Percentiles rank a stretch among this genome's conserved stretches.
phyloP scores from a whole-genome alignment of 495 filamentous ascomycete species.

The Neurospora sp. region DNA sequence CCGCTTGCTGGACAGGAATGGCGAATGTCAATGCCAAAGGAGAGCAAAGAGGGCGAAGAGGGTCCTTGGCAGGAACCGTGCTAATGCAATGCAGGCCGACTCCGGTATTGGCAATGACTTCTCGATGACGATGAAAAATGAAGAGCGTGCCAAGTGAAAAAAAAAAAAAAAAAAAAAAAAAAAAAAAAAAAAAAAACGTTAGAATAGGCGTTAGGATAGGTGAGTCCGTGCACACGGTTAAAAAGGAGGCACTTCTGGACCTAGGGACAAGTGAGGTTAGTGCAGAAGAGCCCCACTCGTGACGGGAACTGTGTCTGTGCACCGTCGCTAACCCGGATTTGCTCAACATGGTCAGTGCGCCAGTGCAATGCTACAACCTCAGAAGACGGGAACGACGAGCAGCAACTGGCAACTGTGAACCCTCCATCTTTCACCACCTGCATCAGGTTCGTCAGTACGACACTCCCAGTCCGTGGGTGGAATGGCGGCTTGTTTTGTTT shows the following conservation, averaged over 20 bases:
- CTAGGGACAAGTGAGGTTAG: background rate
- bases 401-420: background rate
- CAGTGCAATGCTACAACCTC: background rate
- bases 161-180: background rate
- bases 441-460: background rate
- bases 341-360: background rate
- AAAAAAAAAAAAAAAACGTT: background rate
- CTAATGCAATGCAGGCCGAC: background rate
- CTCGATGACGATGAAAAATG: background rate
- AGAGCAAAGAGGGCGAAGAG: background rate
- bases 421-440: background rate
- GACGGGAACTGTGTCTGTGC: background rate
- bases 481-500: background rate
- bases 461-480: background rate
- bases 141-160: background rate
- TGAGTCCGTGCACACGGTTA: background rate
- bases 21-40: background rate
- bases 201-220: background rate
- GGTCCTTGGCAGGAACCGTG: background rate
- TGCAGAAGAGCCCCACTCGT: background rate
- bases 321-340: background rate
- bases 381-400: background rate
- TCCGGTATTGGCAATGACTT: background rate
- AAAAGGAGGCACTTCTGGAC: background rate
- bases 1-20: background rate